Conservation (phyloP, 495 filamentous ascomycete species). For the Xylaria telfairii region DNA sequence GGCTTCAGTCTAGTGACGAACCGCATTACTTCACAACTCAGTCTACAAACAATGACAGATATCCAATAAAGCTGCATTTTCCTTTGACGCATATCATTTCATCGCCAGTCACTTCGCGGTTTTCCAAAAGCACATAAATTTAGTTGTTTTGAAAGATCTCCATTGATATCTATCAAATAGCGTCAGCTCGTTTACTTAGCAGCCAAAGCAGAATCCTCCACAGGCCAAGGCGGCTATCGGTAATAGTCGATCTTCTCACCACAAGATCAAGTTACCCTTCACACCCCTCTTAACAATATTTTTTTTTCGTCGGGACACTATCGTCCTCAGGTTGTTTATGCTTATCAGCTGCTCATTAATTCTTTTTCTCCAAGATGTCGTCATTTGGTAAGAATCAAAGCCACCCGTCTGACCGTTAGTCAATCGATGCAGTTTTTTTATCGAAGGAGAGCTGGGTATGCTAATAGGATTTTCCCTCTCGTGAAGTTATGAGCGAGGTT, state of each 20-base stretch:
- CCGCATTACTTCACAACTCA: neutral
- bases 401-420: neutral
- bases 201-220: neutral
- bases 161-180: neutral
- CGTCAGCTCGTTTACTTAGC: neutral
- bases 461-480: neutral
- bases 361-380: neutral
- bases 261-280: neutral
- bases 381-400: neutral
- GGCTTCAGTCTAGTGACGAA: neutral
- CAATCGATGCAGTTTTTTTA: neutral
- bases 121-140: neutral
- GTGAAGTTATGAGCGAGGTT: neutral
- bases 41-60: neutral
- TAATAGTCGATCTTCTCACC: constrained; percentile 1
- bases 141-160: neutral
- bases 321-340: neutral
- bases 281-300: neutral
- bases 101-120: neutral
- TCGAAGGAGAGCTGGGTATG: neutral
- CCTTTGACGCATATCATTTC: too few relatives aligned
- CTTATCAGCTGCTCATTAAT: neutral
- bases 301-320: neutral
- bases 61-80: neutral
- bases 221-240: constrained; percentile 1